A percentile compares a stretch with the other conserved stretches of the same genome.
Conservation (phyloP, 2,329 filamentous ascomycete genomes). For the Microdochium paspali region DNA sequence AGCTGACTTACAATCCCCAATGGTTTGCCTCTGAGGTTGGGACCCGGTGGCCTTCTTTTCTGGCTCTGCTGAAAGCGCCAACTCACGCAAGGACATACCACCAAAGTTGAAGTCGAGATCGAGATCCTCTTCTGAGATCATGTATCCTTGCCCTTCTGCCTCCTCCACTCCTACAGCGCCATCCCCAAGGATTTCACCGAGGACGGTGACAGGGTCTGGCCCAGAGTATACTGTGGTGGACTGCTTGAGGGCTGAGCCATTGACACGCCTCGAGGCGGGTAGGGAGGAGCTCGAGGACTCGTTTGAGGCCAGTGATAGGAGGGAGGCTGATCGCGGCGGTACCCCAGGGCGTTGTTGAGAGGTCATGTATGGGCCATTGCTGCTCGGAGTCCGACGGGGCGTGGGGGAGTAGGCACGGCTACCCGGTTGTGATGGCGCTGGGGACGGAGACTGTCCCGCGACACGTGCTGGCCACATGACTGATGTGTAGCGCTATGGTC, state of each 20-base stretch:
- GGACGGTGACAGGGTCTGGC: conserved; percentile 60
- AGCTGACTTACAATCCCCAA: conserved; percentile 60
- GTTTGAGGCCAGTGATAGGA: conserved; percentile 66
- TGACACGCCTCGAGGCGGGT: conserved; percentile 50
- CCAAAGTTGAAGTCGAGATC: conserved; percentile 68
- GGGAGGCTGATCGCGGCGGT: conserved; percentile 60
- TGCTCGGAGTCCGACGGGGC: conserved; percentile 56
- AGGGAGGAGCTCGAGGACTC: conserved; percentile 68
- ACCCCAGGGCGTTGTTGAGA: conserved; percentile 56
- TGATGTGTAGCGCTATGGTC: conserved; percentile 9
- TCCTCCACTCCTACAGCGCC: conserved; percentile 1
- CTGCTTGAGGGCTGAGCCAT: conserved; percentile 61
- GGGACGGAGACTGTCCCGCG: conserved; percentile 58
- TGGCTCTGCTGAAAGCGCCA: conserved; percentile 34
- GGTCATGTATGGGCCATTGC: conserved; percentile 58
- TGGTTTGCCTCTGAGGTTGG: conserved; percentile 45
- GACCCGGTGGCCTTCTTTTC: conserved; percentile 14
- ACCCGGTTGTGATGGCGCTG: conserved; percentile 39
- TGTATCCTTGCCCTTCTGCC: neutral
- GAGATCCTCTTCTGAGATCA: conserved; percentile 41
- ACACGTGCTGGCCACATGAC: conserved; percentile 89
- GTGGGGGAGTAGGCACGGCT: conserved; percentile 66
- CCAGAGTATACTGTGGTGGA: conserved; percentile 40
- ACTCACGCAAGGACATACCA: conserved; percentile 65
- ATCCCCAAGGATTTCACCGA: conserved; percentile 39